phyloP scores from a whole-genome alignment of 192 early-diverging fungal species.

The Linnemannia schmuckeri region DNA sequence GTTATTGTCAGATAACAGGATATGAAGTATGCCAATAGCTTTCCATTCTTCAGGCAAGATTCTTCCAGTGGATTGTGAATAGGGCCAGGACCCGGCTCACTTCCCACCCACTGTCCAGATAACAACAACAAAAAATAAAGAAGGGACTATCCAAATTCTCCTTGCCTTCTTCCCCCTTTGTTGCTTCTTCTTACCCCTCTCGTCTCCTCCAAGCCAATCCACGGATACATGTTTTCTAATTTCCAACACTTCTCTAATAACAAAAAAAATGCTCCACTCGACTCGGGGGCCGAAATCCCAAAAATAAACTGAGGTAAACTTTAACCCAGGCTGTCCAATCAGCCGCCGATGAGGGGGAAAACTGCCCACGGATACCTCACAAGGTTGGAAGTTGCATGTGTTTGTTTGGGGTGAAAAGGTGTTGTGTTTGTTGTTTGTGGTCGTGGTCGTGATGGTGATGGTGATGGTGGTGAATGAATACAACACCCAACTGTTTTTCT shows the following conservation, averaged over 20 bases:
- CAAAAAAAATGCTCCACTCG: neutral
- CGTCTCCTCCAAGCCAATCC: neutral
- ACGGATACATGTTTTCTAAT: constrained; percentile 4
- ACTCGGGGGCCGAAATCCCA: constrained; percentile 11
- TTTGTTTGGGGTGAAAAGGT: neutral
- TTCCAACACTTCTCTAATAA: neutral
- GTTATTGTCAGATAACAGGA: too few relatives aligned
- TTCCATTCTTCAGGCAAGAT: too few relatives aligned
- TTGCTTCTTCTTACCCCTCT: neutral
- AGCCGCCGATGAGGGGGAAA: neutral
- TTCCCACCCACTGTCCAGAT: neutral
- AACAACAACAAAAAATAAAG: neutral
- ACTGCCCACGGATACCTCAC: constrained; percentile 3
- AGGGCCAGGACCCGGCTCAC: neutral
- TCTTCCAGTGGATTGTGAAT: neutral
- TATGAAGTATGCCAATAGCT: too few relatives aligned
- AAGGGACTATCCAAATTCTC: neutral
- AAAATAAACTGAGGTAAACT: constrained; percentile 1
- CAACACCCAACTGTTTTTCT: neutral
- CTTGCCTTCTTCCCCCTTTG: neutral
- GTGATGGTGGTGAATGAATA: neutral
- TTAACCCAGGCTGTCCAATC: neutral
- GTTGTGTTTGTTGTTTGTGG: neutral
- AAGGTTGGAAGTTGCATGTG: constrained; percentile 4
- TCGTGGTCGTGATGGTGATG: too few relatives aligned